These are phyloP conservation scores for Globisporangium iwayamae DNA, from an alignment of 352 stramenopile species.

Conservation along the genomic window DNA sequence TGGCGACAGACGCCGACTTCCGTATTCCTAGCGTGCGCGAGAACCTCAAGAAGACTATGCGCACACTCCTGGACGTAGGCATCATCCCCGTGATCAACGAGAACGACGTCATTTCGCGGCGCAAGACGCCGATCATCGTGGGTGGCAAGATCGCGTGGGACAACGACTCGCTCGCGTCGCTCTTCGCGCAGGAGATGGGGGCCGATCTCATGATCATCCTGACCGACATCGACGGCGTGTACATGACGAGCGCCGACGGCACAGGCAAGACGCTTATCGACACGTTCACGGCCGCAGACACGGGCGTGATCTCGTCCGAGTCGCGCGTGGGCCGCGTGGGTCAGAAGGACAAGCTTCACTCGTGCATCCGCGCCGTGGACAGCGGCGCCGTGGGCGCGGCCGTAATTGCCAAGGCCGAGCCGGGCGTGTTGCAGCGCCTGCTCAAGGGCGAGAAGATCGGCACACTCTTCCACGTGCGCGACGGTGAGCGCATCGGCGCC, in stretches of 20 bases:
- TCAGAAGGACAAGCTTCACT: conserved; percentile 80
- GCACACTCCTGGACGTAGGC: conserved; percentile 65
- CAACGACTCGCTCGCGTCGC: conserved; percentile 79
- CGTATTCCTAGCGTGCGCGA: conserved; percentile 49
- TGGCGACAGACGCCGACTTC: conserved; percentile 81
- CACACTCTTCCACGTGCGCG: conserved; percentile 53
- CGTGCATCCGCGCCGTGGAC: conserved; percentile 76
- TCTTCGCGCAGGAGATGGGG: conserved; percentile 69
- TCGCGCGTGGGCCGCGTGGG: conserved; percentile 61
- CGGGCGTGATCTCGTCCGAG: conserved; percentile 37
- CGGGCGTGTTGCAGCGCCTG: conserved; percentile 55
- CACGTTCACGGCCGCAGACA: conserved; percentile 44
- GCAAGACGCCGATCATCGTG: conserved; percentile 57
- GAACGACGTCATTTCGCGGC: conserved; percentile 79
- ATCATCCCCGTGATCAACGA: conserved; percentile 88
- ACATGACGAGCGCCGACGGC: conserved; percentile 24
- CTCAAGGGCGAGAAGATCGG: conserved; percentile 65
- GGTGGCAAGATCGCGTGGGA: conserved; percentile 74
- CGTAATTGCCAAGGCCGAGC: conserved; percentile 63
- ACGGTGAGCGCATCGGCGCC: conserved; percentile 46
- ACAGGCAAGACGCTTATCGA: conserved; percentile 38
- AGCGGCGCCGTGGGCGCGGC: conserved; percentile 55
- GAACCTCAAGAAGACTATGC: conserved; percentile 66
- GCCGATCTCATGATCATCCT: conserved; percentile 78
- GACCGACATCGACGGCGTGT: conserved; percentile 73